These are phyloP conservation scores for Allantophomopsis lycopodina DNA, from an alignment of 2,329 filamentous ascomycete genomes.

Conservation along the genomic window DNA sequence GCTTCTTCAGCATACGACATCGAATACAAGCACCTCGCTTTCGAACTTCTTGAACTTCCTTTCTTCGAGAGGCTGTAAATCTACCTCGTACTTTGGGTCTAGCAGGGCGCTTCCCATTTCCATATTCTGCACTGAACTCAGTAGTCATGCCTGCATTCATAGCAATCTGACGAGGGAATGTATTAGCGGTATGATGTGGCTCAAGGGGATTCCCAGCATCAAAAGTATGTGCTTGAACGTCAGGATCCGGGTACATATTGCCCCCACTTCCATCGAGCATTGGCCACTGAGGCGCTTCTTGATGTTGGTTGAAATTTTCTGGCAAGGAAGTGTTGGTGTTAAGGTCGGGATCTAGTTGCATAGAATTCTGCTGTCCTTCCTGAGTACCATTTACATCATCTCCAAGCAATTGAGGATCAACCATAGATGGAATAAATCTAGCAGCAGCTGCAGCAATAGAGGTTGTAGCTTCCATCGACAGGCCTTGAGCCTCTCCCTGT, in stretches of 20 bases:
- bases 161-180: constrained; percentile 8
- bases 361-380: constrained; percentile 9
- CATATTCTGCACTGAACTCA: constrained; percentile 18
- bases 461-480: constrained; percentile 14
- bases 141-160: constrained; percentile 13
- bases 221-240: constrained; percentile 1
- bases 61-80: constrained; percentile 43
- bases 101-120: constrained; percentile 13
- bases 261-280: constrained; percentile 12
- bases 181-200: constrained; percentile 2
- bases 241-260: constrained; percentile 9
- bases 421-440: constrained; percentile 16
- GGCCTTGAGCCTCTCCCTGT: constrained; percentile 8
- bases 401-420: constrained; percentile 18
- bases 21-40: constrained; percentile 53
- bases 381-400: constrained; percentile 8
- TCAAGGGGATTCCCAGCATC: constrained; percentile 2
- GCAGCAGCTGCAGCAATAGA: constrained; percentile 11
- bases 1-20: constrained; percentile 52
- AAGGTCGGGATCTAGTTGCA: constrained; percentile 8
- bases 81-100: constrained; percentile 36
- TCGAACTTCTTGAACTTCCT: constrained; percentile 50
- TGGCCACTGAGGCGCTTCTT: constrained; percentile 13
- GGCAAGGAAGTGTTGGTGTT: constrained; percentile 5
- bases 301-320: background rate